Percentiles rank a stretch among this genome's conserved stretches.
phyloP scores from a whole-genome alignment of 371 early-diverging fungal species.

The Mucor saturninus region DNA sequence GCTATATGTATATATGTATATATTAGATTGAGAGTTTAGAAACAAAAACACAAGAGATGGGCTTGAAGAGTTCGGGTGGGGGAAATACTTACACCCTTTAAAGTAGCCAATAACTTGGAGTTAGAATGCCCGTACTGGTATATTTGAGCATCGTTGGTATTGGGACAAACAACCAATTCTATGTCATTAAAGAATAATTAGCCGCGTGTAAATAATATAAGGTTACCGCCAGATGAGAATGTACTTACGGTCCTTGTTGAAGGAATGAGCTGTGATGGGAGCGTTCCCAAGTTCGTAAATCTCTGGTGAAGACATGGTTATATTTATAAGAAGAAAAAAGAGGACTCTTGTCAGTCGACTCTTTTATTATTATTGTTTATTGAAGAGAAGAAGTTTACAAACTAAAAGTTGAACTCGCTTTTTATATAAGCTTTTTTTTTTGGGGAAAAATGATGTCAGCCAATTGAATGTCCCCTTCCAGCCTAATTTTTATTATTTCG shows the following conservation, averaged over 20 bases:
- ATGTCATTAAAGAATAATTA: slow-evolving; percentile 3
- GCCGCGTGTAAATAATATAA: slow-evolving; percentile 3
- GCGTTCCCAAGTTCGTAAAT: slow-evolving; percentile 66
- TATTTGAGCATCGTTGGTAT: slow-evolving; percentile 89
- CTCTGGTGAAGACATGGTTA: slow-evolving; percentile 58
- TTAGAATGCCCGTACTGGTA: slow-evolving; percentile 67
- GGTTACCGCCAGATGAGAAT: neutral
- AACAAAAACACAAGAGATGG: neutral
- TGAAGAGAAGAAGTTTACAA: no score
- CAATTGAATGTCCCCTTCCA: no score
- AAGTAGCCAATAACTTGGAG: slow-evolving; percentile 72
- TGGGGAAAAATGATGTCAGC: no score
- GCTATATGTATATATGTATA: slow-evolving; percentile 52
- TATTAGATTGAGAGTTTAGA: neutral
- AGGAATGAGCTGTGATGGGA: slow-evolving; percentile 92
- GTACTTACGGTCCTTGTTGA: slow-evolving; percentile 79
- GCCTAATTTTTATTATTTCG: no score
- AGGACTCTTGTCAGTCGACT: slow-evolving; percentile 61
- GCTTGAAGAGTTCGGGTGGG: no score
- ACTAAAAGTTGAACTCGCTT: no score
- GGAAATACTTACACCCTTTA: slow-evolving; percentile 67
- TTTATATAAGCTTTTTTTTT: no score
- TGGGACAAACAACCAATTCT: slow-evolving; percentile 93
- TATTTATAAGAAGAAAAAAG: slow-evolving; percentile 20
- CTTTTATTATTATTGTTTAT: neutral